Evolutionary conservation across 2,329 filamentous ascomycete species (phyloP).

Genomic region (Cryphonectria japonica): DNA sequence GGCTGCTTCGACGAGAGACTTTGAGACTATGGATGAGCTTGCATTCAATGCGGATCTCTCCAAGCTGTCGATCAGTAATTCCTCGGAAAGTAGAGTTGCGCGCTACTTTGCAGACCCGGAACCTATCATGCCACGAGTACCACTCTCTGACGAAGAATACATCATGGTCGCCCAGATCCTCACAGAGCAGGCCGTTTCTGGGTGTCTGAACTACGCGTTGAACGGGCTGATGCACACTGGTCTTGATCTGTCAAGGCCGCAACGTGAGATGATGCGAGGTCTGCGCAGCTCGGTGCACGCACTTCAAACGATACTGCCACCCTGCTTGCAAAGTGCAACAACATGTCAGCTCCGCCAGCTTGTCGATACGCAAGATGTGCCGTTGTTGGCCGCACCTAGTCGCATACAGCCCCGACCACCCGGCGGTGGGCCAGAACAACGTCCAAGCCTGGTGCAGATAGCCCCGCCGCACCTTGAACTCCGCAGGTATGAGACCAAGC

Average conservation of each 20-base stretch:
- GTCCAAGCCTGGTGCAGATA: slow-evolving; percentile 63
- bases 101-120: slow-evolving; percentile 64
- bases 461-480: slow-evolving; percentile 73
- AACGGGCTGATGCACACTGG: slow-evolving; percentile 25
- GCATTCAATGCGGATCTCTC: slow-evolving; percentile 55
- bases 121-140: slow-evolving; percentile 51
- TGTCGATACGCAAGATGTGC: slow-evolving; percentile 61
- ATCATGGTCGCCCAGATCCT: slow-evolving; percentile 72
- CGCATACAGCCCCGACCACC: slow-evolving; percentile 55
- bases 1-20: slow-evolving; percentile 54
- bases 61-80: slow-evolving; percentile 51
- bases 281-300: slow-evolving; percentile 54
- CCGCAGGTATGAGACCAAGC: slow-evolving; percentile 67
- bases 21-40: slow-evolving; percentile 52
- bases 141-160: slow-evolving; percentile 60
- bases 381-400: slow-evolving; percentile 55
- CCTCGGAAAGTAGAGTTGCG: slow-evolving; percentile 53
- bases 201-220: slow-evolving; percentile 45
- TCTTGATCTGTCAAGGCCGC: slow-evolving; percentile 28
- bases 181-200: slow-evolving; percentile 69
- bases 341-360: slow-evolving; percentile 53
- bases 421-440: slow-evolving; percentile 51
- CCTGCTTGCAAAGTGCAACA: slow-evolving; percentile 47
- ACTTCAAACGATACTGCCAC: slow-evolving; percentile 50
- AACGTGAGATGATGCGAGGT: slow-evolving; percentile 47